These are phyloP conservation scores for Clonostachys byssicola DNA, from an alignment of 2,329 filamentous ascomycete species.

Conservation along the genomic window DNA sequence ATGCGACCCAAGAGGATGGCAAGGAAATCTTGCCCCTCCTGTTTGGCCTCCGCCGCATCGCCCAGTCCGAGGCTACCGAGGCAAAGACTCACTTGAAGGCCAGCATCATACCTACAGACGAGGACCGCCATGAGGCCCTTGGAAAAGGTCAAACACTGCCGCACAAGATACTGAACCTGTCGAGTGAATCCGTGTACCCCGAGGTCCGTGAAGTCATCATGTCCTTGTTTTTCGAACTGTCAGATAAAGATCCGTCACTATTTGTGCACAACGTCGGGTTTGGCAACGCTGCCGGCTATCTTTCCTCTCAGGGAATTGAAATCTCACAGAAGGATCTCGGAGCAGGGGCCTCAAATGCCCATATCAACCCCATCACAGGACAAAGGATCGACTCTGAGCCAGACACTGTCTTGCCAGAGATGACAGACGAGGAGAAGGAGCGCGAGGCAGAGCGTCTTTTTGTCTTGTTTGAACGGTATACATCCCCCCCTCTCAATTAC, in stretches of 20 bases:
- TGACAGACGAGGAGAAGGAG: slow-evolving; percentile 91
- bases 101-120: slow-evolving; percentile 67
- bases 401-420: slow-evolving; percentile 56
- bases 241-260: slow-evolving; percentile 70
- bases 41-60: slow-evolving; percentile 3
- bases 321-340: slow-evolving; percentile 63
- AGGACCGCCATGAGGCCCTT: slow-evolving; percentile 72
- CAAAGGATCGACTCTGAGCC: slow-evolving; percentile 71
- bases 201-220: slow-evolving; percentile 72
- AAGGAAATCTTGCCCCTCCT: slow-evolving; percentile 7
- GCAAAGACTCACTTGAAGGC: slow-evolving; percentile 1
- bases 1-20: slow-evolving; percentile 6
- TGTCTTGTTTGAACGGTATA: slow-evolving; percentile 81
- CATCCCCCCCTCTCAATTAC: neutral
- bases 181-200: slow-evolving; percentile 67
- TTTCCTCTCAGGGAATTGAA: slow-evolving; percentile 45
- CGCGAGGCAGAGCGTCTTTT: slow-evolving; percentile 86
- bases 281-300: slow-evolving; percentile 85
- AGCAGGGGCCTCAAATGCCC: slow-evolving; percentile 15
- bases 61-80: neutral
- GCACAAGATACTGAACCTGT: slow-evolving; percentile 72
- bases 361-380: slow-evolving; percentile 81
- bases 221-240: slow-evolving; percentile 81
- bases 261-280: slow-evolving; percentile 94
- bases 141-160: slow-evolving; percentile 72